Base-by-base conservation (phyloP, 108 stramenopile genomes). In the Hondaea fermentalgiana region DNA sequence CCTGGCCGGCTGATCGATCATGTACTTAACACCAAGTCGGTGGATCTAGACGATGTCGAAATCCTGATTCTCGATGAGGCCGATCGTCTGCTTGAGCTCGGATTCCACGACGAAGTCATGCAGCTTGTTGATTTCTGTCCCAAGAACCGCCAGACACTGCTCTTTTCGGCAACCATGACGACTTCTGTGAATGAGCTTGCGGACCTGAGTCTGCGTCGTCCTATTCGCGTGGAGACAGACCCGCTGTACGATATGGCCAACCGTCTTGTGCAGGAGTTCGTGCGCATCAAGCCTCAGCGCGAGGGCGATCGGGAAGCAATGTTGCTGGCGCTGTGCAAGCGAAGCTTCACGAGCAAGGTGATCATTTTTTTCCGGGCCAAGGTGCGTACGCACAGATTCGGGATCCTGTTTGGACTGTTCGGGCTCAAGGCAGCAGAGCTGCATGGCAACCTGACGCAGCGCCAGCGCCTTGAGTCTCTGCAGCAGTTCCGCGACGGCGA, bases 151-250 rank as follows among this genome's bases (percentile, higher is more conserved):
- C 99, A 99, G 87, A 98, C 98, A 14, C 88, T 99, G 90, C 93
- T 99, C 42, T 99, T 98, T 92, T 98, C 97, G 71, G 99, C 99
- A 1, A 99, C 99, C n/a, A 96, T 99, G 96, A 96, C 94, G 87
- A 96, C 97, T 19, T 97, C 96, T 89, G 97, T 99, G 0, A 96
- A 98, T 76, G 97, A 96, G 23, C 91, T 99, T 8, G 95, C 97
- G 72, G 93, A 93, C 53, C 91, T 98, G 45, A 95, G 96, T 55
- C 88, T 99, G 90, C 96, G 96, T 88, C 92, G 95, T 55, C 97
- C 99, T 6, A 96, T 99, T 14, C 92, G 97, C n/a, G 93, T 99
- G 44, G 35, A 44, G 21, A 91, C 91, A 6, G 92, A 92, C 23
- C 59, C 88, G n/a, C 59, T 90, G 87, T 94, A 29, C 72, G 69